Conservation (phyloP, 306 rosid species). For the Castanopsis chinensis region DNA sequence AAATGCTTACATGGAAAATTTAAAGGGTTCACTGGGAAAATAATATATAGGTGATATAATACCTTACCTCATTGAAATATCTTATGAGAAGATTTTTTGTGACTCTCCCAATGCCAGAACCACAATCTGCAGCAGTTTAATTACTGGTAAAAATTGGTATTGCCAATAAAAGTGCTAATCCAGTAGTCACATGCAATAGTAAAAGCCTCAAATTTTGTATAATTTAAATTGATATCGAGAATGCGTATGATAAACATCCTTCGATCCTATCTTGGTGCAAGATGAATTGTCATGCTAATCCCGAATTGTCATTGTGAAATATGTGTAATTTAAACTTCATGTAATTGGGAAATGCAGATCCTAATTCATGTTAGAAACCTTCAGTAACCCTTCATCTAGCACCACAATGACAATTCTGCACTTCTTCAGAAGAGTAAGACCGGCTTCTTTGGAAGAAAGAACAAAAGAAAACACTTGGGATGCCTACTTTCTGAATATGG, state of each 20-base stretch:
- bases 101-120: slow-evolving; percentile 96
- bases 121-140: slow-evolving; percentile 65
- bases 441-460: neutral
- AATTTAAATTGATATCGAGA: neutral
- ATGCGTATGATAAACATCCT: neutral
- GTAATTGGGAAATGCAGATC: neutral
- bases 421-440: neutral
- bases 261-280: neutral
- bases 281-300: too few species aligned
- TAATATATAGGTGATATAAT: slow-evolving; percentile 5
- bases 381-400: neutral
- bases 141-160: slow-evolving; percentile 16
- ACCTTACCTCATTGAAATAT: slow-evolving; percentile 82
- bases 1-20: neutral
- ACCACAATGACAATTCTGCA: neutral
- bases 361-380: neutral
- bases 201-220: neutral
- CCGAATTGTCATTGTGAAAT: too few species aligned
- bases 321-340: neutral
- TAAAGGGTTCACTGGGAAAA: neutral
- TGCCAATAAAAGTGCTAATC: slow-evolving; percentile 4
- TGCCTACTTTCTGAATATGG: neutral
- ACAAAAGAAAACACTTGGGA: neutral
- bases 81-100: slow-evolving; percentile 82
- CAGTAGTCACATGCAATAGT: neutral